These are phyloP conservation scores for Aureobasidium sp. DNA, from an alignment of 2,329 filamentous ascomycete genomes.

Conservation along the genomic window DNA sequence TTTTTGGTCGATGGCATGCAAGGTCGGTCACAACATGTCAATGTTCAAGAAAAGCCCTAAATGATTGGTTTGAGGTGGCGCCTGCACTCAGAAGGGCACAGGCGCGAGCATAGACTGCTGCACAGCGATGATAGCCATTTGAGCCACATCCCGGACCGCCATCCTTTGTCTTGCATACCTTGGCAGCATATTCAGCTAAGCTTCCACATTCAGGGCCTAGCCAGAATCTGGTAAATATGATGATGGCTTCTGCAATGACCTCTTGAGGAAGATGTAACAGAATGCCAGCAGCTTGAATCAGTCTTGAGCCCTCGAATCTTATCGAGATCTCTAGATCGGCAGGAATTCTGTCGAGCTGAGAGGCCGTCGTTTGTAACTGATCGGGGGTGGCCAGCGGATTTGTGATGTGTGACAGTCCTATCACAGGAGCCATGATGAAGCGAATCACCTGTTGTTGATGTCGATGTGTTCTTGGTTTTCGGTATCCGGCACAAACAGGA, in stretches of 20 bases:
- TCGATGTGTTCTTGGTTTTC: neutral
- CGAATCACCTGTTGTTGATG: neutral
- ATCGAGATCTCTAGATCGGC: conserved; percentile 62
- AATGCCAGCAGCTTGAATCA: conserved; percentile 71
- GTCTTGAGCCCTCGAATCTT: conserved; percentile 61
- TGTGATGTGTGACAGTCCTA: conserved; percentile 42
- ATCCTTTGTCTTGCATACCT: conserved; percentile 32
- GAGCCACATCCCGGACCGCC: neutral
- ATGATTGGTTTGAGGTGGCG: neutral
- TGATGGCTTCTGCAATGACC: conserved; percentile 74
- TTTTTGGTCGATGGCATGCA: neutral
- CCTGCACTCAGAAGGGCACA: neutral
- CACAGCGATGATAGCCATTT: neutral
- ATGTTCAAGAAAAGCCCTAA: neutral
- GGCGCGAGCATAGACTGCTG: neutral
- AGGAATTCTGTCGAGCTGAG: conserved; percentile 51
- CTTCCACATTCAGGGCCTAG: conserved; percentile 48
- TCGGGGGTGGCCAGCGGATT: conserved; percentile 66
- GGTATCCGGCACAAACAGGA: neutral
- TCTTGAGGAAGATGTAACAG: conserved; percentile 79
- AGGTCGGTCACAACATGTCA: neutral
- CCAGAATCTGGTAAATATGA: conserved; percentile 77
- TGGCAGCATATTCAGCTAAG: conserved; percentile 42
- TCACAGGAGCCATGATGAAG: conserved; percentile 20
- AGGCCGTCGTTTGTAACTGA: conserved; percentile 55